Evolutionary conservation across 768 basidiomycete species (phyloP), one percentile per base, ranked within the genome.

Genomic region (Lactarius vividus): DNA sequence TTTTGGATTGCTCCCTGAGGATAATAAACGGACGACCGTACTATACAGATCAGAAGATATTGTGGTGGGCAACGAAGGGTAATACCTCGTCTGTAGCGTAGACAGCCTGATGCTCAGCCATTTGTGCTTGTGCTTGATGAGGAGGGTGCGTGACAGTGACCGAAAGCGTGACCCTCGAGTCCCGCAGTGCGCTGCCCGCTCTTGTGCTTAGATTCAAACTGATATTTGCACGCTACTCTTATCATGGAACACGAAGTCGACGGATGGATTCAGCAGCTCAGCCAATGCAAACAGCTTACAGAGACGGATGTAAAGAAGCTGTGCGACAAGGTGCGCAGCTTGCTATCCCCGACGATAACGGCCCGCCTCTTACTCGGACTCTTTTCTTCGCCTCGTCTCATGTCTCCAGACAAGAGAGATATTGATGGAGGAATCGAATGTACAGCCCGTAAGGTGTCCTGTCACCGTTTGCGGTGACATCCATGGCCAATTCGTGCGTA

Each of bases 381-480:
- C 16, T 64, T 60, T 61, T 68, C 56, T 23, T 59, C 62, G 52
- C 57, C 26, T 59, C 57, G 61, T 61, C 62, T 58, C 37, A 44
- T 65, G 37, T 62, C 58, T 65, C 4, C 75, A 99, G 97, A 95
- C 97, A 62, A 85, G 96, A 74, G 97, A 98, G 80, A 96, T 99
- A 71, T 78, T 99, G 77, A 96, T 97, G 91, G 96, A 97, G 74
- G 97, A 99, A 81, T 95, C 93, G 37, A 99, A 99, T 76, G 97
- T 99, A 2, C 96, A 98, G 79, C 96, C 96, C 26, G 97, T 99
- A 62, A 84, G 91, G 78, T 98, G 96, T 81, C 97, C 97, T 35
- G 97, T 99, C 71, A 99, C 97, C 57, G 97, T 99, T 66, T 99
- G 97, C 74, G 97, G 97, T 66, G 97, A 99, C 80, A 98, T 99